Evolutionary conservation across 371 early-diverging fungal species (phyloP).

Genomic region (Cladochytrium tenue): DNA sequence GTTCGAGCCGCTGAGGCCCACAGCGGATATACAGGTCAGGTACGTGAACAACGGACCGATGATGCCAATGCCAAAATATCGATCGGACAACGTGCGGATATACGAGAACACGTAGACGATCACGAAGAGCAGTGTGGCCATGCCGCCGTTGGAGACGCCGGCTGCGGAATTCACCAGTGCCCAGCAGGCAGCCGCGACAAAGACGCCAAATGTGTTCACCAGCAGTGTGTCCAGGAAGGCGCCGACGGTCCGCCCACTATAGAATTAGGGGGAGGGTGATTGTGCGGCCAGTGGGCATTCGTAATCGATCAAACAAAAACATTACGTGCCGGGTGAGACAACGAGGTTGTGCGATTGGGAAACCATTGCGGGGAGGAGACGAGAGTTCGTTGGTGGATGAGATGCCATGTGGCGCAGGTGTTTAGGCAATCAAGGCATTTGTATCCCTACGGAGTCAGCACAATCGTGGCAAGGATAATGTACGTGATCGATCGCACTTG

Average conservation of each 20-base stretch:
- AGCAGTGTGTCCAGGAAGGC: conserved; percentile 11
- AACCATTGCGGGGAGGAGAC: neutral
- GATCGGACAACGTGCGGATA: conserved; percentile 9
- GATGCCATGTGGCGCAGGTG: too few relatives aligned
- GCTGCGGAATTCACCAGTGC: conserved; percentile 20
- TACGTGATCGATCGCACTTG: neutral
- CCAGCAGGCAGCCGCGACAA: conserved; percentile 9
- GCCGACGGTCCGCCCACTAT: conserved; percentile 9
- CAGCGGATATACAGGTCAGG: conserved; percentile 14
- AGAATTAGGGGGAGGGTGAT: neutral
- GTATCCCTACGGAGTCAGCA: neutral
- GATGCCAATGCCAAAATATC: conserved; percentile 21
- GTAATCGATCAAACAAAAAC: neutral
- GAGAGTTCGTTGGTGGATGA: too few relatives aligned
- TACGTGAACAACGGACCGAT: conserved; percentile 24
- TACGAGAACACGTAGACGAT: conserved; percentile 17
- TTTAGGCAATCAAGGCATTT: too few relatives aligned
- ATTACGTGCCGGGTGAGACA: neutral
- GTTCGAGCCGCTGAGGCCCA: conserved; percentile 20
- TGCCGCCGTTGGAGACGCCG: conserved; percentile 14
- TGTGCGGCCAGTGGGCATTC: neutral
- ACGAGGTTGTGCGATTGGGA: neutral
- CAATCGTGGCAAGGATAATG: neutral
- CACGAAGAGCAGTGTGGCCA: conserved; percentile 20
- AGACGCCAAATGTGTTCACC: conserved; percentile 1